Base-by-base conservation (phyloP, 805 yeast genomes). In the Sporopachydermia lactativora region DNA sequence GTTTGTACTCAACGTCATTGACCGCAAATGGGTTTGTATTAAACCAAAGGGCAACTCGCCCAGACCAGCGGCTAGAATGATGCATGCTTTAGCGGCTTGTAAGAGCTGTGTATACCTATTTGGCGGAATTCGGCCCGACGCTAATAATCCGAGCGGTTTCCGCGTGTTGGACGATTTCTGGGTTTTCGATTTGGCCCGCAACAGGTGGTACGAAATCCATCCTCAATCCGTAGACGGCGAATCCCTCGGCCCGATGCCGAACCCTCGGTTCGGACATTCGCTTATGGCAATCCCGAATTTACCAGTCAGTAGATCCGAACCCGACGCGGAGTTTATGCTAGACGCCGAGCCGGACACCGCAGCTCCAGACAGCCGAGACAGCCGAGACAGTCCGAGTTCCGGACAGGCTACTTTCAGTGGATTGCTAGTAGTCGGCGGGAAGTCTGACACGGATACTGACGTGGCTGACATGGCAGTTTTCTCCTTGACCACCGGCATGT, bases 281-380 rank as follows among this genome's bases (percentile, higher is more conserved):
- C 13, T 24, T 8, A 24, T 24, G 31, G n/a, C n/a, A 8, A n/a
- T 24, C 31, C 31, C 31, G n/a, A 24, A 24, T 24, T n/a, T 24
- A n/a, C 31, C 31, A 8, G 8, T 8, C 31, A 24, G n/a, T n/a
- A n/a, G n/a, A n/a, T n/a, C n/a, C n/a, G n/a, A n/a, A n/a, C n/a
- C n/a, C n/a, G n/a, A n/a, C n/a, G n/a, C n/a, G n/a, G n/a, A n/a
- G n/a, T n/a, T n/a, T n/a, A n/a, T n/a, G n/a, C n/a, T n/a, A n/a
- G n/a, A n/a, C n/a, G n/a, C n/a, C n/a, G n/a, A n/a, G n/a, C n/a
- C n/a, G n/a, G n/a, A n/a, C n/a, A n/a, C n/a, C n/a, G n/a, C n/a
- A n/a, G n/a, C n/a, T n/a, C n/a, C n/a, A n/a, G n/a, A 24, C 31
- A 24, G n/a, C 31, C 31, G 31, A 24, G 13, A 24, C 31, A 24